These are phyloP conservation scores for Clausena lansium DNA, from an alignment of 345 rosid genomes.

Conservation along the genomic window DNA sequence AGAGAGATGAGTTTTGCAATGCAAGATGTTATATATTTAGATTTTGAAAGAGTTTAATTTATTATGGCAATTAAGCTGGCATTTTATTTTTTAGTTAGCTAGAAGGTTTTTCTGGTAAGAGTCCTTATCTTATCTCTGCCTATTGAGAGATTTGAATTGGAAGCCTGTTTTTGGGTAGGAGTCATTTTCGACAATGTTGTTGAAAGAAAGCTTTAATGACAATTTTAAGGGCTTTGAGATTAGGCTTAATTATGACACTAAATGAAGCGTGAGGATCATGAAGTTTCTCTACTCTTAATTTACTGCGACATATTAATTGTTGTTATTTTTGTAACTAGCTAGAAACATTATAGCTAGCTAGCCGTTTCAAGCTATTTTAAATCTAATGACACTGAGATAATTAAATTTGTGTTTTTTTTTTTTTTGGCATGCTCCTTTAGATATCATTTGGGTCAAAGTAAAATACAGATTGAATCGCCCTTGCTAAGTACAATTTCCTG, in stretches of 20 bases:
- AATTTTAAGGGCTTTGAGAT: not conserved
- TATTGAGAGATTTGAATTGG: not conserved
- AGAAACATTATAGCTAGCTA: no score
- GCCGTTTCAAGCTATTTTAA: no score
- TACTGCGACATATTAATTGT: no score
- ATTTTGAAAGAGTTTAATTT: not conserved
- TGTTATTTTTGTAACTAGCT: no score
- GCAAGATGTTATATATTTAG: not conserved
- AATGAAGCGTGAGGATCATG: not conserved
- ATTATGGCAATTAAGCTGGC: not conserved
- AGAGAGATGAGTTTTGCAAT: not conserved
- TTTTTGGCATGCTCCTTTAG: no score
- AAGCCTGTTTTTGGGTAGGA: not conserved
- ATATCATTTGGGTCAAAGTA: no score
- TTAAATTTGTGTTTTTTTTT: no score
- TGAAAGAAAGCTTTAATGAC: not conserved
- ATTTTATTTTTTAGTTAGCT: not conserved
- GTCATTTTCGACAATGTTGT: conserved; percentile 8
- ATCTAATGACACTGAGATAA: no score
- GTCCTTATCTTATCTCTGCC: not conserved
- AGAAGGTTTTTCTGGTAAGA: not conserved
- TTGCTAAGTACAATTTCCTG: no score
- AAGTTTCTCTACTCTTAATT: not conserved
- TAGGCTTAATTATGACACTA: not conserved
- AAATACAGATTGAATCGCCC: no score